A percentile compares a stretch with the other conserved stretches of the same genome.
phyloP scores from a whole-genome alignment of 2,329 filamentous ascomycete species.

The Emergomyces pasteurianus region DNA sequence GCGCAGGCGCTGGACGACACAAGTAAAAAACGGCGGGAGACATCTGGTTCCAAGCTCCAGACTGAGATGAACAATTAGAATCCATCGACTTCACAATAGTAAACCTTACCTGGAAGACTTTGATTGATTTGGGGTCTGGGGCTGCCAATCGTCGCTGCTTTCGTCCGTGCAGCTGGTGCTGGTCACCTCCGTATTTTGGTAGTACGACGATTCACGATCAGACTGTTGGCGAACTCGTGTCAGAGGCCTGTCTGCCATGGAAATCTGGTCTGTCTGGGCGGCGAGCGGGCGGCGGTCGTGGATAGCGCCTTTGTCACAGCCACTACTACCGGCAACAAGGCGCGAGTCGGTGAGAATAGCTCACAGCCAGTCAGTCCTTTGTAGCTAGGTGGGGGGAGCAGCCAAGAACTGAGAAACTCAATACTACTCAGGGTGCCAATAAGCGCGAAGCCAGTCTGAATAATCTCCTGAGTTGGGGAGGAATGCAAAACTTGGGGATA shows the following conservation, averaged over 20 bases:
- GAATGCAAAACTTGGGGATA: background rate
- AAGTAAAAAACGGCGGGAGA: background rate
- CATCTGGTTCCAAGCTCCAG: background rate
- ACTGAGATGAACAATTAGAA: background rate
- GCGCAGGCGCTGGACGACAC: background rate
- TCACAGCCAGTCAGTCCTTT: background rate
- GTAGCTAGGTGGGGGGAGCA: background rate
- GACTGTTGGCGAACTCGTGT: conserved; percentile 10
- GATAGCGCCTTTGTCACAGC: conserved; percentile 7
- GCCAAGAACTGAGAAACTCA: background rate
- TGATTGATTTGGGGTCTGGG: conserved; percentile 6
- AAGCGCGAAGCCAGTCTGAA: too few species aligned
- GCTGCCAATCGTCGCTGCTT: conserved; percentile 14
- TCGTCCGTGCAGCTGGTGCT: conserved; percentile 7
- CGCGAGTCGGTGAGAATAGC: conserved; percentile 1
- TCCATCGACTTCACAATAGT: background rate
- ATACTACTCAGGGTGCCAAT: background rate
- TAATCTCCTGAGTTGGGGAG: background rate
- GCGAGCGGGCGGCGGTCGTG: background rate
- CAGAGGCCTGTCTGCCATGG: conserved; percentile 9
- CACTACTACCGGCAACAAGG: background rate
- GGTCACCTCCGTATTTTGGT: conserved; percentile 6
- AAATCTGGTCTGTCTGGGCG: conserved; percentile 5
- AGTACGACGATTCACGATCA: conserved; percentile 10
- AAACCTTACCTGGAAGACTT: conserved; percentile 7